Conservation (phyloP, 768 basidiomycete species). For the Imleria badia region DNA sequence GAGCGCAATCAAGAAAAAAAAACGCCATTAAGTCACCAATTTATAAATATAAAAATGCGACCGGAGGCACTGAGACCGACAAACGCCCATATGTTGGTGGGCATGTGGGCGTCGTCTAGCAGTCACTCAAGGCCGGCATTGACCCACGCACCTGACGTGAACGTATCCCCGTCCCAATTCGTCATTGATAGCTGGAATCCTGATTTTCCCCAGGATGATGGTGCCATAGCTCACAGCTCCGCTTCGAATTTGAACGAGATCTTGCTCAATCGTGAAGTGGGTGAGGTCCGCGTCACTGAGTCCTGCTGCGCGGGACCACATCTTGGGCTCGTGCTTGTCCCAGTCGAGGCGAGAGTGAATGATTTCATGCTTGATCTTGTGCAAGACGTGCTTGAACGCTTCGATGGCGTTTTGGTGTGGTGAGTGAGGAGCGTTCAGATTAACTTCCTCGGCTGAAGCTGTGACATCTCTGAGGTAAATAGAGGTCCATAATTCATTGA, state of each 20-base stretch:
- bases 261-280: conserved; percentile 46
- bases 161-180: conserved; percentile 60
- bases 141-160: conserved; percentile 59
- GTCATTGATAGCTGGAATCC: conserved; percentile 65
- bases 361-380: conserved; percentile 63
- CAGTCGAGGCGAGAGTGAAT: conserved; percentile 64
- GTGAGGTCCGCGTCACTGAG: conserved; percentile 54
- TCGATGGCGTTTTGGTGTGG: conserved; percentile 62
- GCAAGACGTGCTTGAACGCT: conserved; percentile 58
- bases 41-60: conserved; percentile 4
- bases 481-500: neutral
- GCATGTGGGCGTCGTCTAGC: conserved; percentile 3
- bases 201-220: conserved; percentile 75
- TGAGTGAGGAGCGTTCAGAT: conserved; percentile 56
- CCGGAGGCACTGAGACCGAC: conserved; percentile 5
- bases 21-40: conserved; percentile 10
- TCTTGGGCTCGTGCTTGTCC: conserved; percentile 56
- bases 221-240: conserved; percentile 64
- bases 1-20: conserved; percentile 5
- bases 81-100: conserved; percentile 5
- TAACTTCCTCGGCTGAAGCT: conserved; percentile 60
- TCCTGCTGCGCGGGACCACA: conserved; percentile 64
- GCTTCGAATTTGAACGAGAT: conserved; percentile 49
- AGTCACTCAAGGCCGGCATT: neutral
- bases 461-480: conserved; percentile 12